A percentile compares a stretch with the other conserved stretches of the same genome.
Conservation (phyloP, 441 rosid species). For the Euphorbia corollata region DNA sequence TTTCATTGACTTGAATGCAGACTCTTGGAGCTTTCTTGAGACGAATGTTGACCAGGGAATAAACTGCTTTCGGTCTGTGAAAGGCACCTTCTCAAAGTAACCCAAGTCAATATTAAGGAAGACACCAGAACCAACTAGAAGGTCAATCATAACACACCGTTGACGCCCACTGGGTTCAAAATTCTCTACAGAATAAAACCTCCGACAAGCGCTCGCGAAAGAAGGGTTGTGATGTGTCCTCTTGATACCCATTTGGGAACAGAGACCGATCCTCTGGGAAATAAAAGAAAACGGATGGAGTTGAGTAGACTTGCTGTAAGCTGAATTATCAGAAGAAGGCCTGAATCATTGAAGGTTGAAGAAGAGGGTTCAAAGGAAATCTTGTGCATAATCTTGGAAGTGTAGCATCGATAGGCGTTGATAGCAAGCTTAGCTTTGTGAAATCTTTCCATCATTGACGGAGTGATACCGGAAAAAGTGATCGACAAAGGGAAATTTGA, state of each 20-base stretch:
- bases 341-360: slow-evolving; percentile 27
- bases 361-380: slow-evolving; percentile 25
- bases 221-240: slow-evolving; percentile 27
- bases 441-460: slow-evolving; percentile 44
- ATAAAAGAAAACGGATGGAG: slow-evolving; percentile 28
- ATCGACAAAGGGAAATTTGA: no score
- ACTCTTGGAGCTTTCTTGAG: slow-evolving; percentile 70
- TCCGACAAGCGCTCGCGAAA: slow-evolving; percentile 26
- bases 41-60: slow-evolving; percentile 67
- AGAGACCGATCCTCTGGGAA: slow-evolving; percentile 31
- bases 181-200: slow-evolving; percentile 65
- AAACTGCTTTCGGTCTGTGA: slow-evolving; percentile 74
- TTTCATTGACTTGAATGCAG: slow-evolving; percentile 56
- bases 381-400: slow-evolving; percentile 29
- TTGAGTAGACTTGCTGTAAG: slow-evolving; percentile 31
- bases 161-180: no score
- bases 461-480: no score
- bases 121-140: slow-evolving; percentile 51
- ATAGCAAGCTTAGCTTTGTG: slow-evolving; percentile 38
- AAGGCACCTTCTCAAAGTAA: slow-evolving; percentile 75
- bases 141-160: slow-evolving; percentile 47
- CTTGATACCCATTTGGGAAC: slow-evolving; percentile 24
- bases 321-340: slow-evolving; percentile 22
- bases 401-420: slow-evolving; percentile 37
- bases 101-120: slow-evolving; percentile 57